A percentile compares a stretch with the other conserved stretches of the same genome.
Conservation (phyloP, 2,329 filamentous ascomycete species). For the Metarhizium rileyi region DNA sequence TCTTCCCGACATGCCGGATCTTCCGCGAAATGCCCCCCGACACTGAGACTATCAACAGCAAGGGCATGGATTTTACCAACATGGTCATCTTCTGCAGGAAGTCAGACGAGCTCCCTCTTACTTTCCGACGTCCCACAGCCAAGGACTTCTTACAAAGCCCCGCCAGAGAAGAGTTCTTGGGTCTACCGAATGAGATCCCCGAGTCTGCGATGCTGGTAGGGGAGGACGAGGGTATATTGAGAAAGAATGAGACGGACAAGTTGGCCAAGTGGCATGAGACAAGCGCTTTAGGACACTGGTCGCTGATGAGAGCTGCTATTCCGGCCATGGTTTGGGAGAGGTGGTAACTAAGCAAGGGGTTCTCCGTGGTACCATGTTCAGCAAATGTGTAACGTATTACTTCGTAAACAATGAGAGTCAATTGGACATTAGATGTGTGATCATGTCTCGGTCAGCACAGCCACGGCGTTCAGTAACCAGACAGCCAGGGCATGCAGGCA, state of each 20-base stretch:
- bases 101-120: slow-evolving; percentile 32
- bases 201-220: slow-evolving; percentile 35
- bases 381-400: too few relatives aligned
- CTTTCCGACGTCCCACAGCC: slow-evolving; percentile 55
- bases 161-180: slow-evolving; percentile 58
- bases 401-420: too few relatives aligned
- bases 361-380: too few relatives aligned
- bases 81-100: slow-evolving; percentile 93
- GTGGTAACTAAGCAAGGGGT: slow-evolving; percentile 57
- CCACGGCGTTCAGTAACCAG: too few relatives aligned
- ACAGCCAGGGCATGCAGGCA: too few relatives aligned
- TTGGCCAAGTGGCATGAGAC: slow-evolving; percentile 63
- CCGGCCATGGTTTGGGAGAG: slow-evolving; percentile 74
- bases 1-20: slow-evolving; percentile 85
- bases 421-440: too few relatives aligned
- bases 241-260: slow-evolving; percentile 52
- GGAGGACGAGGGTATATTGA: slow-evolving; percentile 44
- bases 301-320: slow-evolving; percentile 78
- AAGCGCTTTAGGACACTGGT: slow-evolving; percentile 80
- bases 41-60: slow-evolving; percentile 33
- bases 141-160: slow-evolving; percentile 65
- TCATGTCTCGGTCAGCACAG: too few relatives aligned
- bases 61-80: slow-evolving; percentile 73
- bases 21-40: slow-evolving; percentile 67
- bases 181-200: slow-evolving; percentile 63